Percentiles rank a stretch among this genome's conserved stretches.
Evolutionary conservation across 768 basidiomycete genomes (phyloP).

Genomic region (Lyophyllum semitale): DNA sequence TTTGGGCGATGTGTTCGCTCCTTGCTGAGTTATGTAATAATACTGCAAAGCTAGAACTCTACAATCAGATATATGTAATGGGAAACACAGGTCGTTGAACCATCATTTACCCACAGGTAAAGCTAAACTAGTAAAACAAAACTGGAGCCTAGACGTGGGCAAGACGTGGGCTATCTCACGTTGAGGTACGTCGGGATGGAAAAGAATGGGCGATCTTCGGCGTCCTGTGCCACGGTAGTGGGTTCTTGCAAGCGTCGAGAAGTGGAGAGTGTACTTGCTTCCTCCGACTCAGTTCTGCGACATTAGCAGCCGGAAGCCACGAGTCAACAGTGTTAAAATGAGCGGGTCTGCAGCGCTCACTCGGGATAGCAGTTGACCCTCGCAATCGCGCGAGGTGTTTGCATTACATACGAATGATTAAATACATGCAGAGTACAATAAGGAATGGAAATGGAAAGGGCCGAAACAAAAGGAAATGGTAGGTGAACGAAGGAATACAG

Average conservation of each 20-base stretch:
- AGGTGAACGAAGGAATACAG: too few relatives aligned
- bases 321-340: too few relatives aligned
- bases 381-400: too few relatives aligned
- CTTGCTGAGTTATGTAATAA: conserved; percentile 18
- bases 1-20: conserved; percentile 23
- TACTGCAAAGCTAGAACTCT: not conserved
- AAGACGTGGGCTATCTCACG: not conserved
- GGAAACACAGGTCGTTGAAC: too few relatives aligned
- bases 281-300: too few relatives aligned
- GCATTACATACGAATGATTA: too few relatives aligned
- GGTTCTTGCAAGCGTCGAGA: conserved; percentile 5
- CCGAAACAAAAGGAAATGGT: too few relatives aligned
- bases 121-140: not conserved
- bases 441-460: too few relatives aligned
- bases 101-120: too few relatives aligned
- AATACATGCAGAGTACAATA: too few relatives aligned
- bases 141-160: not conserved
- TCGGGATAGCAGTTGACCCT: too few relatives aligned
- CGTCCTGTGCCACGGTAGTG: conserved; percentile 1
- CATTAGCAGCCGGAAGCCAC: not conserved
- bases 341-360: too few relatives aligned
- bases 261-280: conserved; percentile 2
- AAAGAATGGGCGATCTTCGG: not conserved
- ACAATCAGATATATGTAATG: not conserved
- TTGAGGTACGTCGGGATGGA: not conserved